phyloP scores from a whole-genome alignment of 441 rosid species.

The Monsonia emarginata region DNA sequence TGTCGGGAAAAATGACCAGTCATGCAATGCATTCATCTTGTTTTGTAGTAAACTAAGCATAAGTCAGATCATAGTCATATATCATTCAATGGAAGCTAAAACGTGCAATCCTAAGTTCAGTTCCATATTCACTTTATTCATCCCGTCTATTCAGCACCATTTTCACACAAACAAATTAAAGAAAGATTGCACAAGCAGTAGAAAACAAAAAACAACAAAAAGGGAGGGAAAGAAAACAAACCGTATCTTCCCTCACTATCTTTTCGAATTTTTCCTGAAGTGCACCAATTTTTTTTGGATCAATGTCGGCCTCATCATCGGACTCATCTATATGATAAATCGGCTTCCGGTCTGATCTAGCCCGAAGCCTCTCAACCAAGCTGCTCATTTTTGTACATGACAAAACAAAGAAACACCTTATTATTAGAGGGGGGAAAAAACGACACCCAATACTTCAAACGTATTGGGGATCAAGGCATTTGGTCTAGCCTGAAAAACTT shows the following conservation, averaged over 20 bases:
- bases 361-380: conserved; percentile 94
- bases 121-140: neutral
- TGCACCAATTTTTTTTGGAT: conserved; percentile 39
- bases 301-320: conserved; percentile 74
- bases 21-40: neutral
- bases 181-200: neutral
- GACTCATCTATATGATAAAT: conserved; percentile 79
- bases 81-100: neutral
- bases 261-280: conserved; percentile 50
- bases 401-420: neutral
- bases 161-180: neutral
- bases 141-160: neutral
- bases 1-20: neutral
- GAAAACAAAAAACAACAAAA: conserved; percentile 3
- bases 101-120: neutral
- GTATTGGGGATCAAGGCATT: too few relatives aligned
- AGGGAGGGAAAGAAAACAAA: conserved; percentile 30
- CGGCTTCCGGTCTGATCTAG: conserved; percentile 76
- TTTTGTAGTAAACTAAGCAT: neutral
- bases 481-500: too few relatives aligned
- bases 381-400: conserved; percentile 79
- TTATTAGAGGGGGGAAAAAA: conserved; percentile 5
- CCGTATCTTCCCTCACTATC: conserved; percentile 72
- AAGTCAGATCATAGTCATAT: neutral
- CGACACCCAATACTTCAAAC: neutral